A percentile compares a stretch with the other conserved stretches of the same genome.
These are phyloP conservation scores for Pseudoturritis turrita DNA, from an alignment of 345 rosid genomes.

Conservation along the genomic window DNA sequence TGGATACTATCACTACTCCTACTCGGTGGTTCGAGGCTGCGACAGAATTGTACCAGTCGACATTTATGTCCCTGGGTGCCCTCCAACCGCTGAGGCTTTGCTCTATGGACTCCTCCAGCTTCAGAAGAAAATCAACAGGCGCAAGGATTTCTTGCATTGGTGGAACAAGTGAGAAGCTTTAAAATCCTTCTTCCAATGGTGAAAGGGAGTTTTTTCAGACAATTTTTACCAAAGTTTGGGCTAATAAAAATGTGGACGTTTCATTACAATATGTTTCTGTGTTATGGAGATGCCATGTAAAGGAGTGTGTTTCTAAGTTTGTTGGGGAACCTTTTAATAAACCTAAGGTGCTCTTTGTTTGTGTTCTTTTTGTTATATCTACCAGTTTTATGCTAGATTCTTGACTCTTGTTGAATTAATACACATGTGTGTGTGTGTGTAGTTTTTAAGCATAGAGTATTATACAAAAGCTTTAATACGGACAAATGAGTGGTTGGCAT, in stretches of 20 bases:
- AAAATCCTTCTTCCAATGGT: neutral
- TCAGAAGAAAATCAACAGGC: conserved; percentile 97
- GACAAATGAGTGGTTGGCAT: no score
- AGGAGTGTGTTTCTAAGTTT: conserved; percentile 14
- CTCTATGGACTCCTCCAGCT: conserved; percentile 92
- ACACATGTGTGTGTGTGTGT: no score
- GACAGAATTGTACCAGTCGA: conserved; percentile 98
- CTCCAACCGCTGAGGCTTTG: conserved; percentile 96
- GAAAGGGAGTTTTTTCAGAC: conserved; percentile 11
- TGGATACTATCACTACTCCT: conserved; percentile 96
- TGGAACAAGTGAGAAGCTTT: conserved; percentile 62
- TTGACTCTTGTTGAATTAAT: no score
- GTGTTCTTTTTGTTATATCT: neutral
- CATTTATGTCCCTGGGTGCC: conserved; percentile 96
- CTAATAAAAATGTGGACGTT: conserved; percentile 27
- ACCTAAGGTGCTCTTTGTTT: conserved; percentile 4
- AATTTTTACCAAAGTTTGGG: conserved; percentile 12
- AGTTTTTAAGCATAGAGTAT: no score
- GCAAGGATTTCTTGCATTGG: conserved; percentile 93
- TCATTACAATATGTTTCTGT: conserved; percentile 18
- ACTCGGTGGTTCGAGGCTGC: conserved; percentile 94
- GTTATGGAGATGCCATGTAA: conserved; percentile 32
- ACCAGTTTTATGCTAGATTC: no score
- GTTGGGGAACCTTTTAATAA: conserved; percentile 14
- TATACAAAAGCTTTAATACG: no score